Base-by-base conservation (phyloP, 306 rosid genomes). In the Gynostemma pentaphyllum region DNA sequence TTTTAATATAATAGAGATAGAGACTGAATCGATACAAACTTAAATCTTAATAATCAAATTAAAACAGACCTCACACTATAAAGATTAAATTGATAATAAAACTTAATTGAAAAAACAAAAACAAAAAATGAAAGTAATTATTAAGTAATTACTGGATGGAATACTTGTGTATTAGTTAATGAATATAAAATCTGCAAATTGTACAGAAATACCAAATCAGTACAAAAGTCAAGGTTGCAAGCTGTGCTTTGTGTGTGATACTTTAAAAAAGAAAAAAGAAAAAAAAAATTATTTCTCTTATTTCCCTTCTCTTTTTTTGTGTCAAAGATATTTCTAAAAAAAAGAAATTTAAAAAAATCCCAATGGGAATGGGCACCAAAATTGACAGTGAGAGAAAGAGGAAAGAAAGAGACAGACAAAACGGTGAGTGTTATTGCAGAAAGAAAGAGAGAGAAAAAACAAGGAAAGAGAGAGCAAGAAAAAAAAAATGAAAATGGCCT, bases 401-500 rank as follows among this genome's bases (percentile, higher is more conserved):
- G 62, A 34, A 9, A 41, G 47, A 67, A 19, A 40, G 53, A 46
- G 39, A 28, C 27, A 41, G 82, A 72, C 80, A 79, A 79, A 74
- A 70, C 57, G 78, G 75, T 18, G 74, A 80, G 79, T 62, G 68
- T 73, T 23, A 39, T 39, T 60, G 66, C 29, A 66, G 72, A 63
- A 73, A 72, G n/a, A n/a, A n/a, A n/a, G n/a, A n/a, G n/a, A n/a
- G n/a, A n/a, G n/a, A n/a, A 72, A 71, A 71, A 71, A 64, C 45
- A 47, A 46, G 45, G 71, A 75, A 50, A 70, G 66, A 78, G 73
- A 73, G 57, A 84, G 74, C 69, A 81, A 90, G 67, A 79, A 80
- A 79, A 71, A 81, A 90, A 65, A 79, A 80, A 79, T 83, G 90
- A 87, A 84, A 87, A 78, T 70, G 88, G 82, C 84, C 77, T 79